A percentile compares a stretch with the other conserved stretches of the same genome.
Conservation (phyloP, 495 filamentous ascomycete genomes). For the Penicillium mononematosum region DNA sequence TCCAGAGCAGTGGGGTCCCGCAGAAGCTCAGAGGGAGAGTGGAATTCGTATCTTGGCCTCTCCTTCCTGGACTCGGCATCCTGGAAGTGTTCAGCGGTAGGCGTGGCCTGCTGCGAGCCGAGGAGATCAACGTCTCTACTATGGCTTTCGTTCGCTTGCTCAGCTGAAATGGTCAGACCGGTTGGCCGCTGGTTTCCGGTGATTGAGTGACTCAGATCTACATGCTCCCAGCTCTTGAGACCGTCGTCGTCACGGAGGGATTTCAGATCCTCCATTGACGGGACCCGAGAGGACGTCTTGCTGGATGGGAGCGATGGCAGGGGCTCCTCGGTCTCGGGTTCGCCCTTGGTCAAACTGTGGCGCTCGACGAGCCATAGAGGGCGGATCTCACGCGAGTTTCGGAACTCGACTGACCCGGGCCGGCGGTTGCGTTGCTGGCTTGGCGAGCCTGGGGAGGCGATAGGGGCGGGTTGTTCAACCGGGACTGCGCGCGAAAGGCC, state of each 20-base stretch:
- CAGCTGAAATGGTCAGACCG: constrained; percentile 26
- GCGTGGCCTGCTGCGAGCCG: constrained; percentile 30
- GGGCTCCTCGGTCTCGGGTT: constrained; percentile 36
- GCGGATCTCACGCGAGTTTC: constrained; percentile 46
- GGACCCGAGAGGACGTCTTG: constrained; percentile 44
- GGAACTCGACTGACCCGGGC: constrained; percentile 49
- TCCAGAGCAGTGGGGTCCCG: constrained; percentile 33
- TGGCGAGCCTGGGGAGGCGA: constrained; percentile 32
- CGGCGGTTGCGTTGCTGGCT: constrained; percentile 40
- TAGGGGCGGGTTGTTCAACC: constrained; percentile 23
- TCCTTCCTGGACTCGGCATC: constrained; percentile 23
- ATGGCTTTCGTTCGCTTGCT: constrained; percentile 15
- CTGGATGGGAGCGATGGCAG: constrained; percentile 53
- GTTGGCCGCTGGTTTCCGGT: constrained; percentile 20
- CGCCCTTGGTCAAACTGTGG: constrained; percentile 42
- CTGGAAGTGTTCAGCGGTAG: constrained; percentile 23
- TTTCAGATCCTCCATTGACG: constrained; percentile 45
- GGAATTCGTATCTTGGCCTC: constrained; percentile 46
- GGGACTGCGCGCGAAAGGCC: constrained; percentile 37
- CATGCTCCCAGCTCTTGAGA: constrained; percentile 34
- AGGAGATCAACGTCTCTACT: constrained; percentile 20
- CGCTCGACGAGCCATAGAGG: constrained; percentile 52
- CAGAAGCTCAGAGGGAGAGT: constrained; percentile 47
- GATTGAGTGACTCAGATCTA: constrained; percentile 26
- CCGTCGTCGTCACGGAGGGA: constrained; percentile 31